phyloP scores from a whole-genome alignment of 2,329 filamentous ascomycete genomes.

The Trichoderma sp. region DNA sequence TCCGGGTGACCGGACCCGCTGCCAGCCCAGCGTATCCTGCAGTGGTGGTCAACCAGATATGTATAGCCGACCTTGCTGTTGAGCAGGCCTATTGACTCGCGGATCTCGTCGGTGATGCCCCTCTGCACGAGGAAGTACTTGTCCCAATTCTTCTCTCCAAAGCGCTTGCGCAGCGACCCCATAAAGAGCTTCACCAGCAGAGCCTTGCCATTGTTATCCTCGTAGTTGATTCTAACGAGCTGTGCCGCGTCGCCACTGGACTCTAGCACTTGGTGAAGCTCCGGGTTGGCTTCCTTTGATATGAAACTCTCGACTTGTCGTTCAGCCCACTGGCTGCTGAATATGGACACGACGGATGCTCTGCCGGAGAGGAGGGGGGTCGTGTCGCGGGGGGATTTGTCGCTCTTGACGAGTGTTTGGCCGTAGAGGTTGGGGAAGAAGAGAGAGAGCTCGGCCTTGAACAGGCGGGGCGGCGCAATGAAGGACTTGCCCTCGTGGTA shows the following conservation, averaged over 20 bases:
- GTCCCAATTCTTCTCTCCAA: slow-evolving; percentile 53
- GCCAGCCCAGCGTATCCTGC: slow-evolving; percentile 90
- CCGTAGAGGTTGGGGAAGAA: slow-evolving; percentile 94
- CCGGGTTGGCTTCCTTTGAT: slow-evolving; percentile 62
- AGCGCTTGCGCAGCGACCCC: slow-evolving; percentile 47
- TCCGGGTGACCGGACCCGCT: slow-evolving; percentile 65
- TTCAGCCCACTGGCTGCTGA: slow-evolving; percentile 82
- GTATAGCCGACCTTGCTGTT: slow-evolving; percentile 94
- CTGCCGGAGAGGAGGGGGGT: slow-evolving; percentile 71
- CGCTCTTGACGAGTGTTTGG: slow-evolving; percentile 63
- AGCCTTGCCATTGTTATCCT: slow-evolving; percentile 71
- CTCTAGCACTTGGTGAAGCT: slow-evolving; percentile 60
- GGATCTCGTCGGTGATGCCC: slow-evolving; percentile 58
- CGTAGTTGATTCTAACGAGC: slow-evolving; percentile 81
- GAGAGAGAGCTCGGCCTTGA: slow-evolving; percentile 75
- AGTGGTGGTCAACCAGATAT: slow-evolving; percentile 83
- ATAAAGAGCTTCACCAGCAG: slow-evolving; percentile 57
- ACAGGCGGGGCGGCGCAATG: slow-evolving; percentile 76
- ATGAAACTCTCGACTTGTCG: slow-evolving; percentile 73
- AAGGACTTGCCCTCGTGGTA: slow-evolving; percentile 90
- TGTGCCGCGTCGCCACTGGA: slow-evolving; percentile 58
- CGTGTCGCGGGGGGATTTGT: slow-evolving; percentile 59
- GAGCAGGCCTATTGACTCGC: slow-evolving; percentile 64
- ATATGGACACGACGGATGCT: slow-evolving; percentile 75
- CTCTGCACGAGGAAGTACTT: slow-evolving; percentile 60